These are phyloP conservation scores for Cynara cardunculus DNA, from an alignment of 129 eudicot genomes.

Conservation along the genomic window DNA sequence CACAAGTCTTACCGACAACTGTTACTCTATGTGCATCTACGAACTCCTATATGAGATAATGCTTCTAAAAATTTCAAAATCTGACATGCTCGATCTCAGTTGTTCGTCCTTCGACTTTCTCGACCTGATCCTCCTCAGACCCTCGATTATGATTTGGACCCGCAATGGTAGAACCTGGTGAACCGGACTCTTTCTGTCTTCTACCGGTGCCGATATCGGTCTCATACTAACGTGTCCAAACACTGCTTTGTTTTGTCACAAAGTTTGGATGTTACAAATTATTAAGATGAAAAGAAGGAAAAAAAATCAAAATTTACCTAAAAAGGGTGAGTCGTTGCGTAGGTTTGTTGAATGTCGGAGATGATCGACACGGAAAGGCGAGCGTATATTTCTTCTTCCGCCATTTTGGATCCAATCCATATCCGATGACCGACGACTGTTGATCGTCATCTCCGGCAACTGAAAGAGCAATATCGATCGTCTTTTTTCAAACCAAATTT, in stretches of 20 bases:
- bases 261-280: background rate
- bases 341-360: constrained; percentile 19
- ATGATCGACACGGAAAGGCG: constrained; percentile 11
- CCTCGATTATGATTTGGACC: too few species aligned
- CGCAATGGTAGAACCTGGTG: too few species aligned
- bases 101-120: too few species aligned
- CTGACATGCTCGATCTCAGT: too few species aligned
- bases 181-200: background rate
- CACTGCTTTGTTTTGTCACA: background rate
- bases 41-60: background rate
- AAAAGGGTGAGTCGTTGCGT: constrained; percentile 23
- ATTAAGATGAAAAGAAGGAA: background rate
- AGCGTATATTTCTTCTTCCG: background rate
- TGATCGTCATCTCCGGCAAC: constrained; percentile 16
- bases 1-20: background rate
- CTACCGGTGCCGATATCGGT: background rate
- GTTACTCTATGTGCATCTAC: background rate
- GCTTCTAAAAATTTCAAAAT: too few species aligned
- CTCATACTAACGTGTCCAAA: background rate
- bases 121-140: background rate
- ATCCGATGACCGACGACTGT: constrained; percentile 25
- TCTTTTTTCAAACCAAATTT: constrained; percentile 3
- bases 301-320: constrained; percentile 3
- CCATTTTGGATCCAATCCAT: constrained; percentile 25
- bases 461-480: background rate